These are phyloP conservation scores for Corymbia maculata DNA, from an alignment of 345 rosid species.

Conservation along the genomic window DNA sequence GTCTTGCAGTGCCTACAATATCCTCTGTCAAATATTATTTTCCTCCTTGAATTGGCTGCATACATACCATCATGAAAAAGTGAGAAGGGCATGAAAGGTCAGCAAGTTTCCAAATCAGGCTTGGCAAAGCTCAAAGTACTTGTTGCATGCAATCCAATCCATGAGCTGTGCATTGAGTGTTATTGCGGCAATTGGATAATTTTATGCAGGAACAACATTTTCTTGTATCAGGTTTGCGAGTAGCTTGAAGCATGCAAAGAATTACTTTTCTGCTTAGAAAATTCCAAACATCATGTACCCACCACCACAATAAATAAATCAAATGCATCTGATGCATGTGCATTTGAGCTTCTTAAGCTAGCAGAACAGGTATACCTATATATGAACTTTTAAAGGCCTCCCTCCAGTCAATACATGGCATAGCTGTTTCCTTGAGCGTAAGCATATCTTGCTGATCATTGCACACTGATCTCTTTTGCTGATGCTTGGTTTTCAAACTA, in stretches of 20 bases:
- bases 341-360: background rate
- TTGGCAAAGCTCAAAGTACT: background rate
- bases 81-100: background rate
- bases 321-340: background rate
- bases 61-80: background rate
- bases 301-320: background rate
- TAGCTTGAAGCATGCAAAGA: background rate
- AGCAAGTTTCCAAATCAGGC: background rate
- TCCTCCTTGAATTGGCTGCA: conserved; percentile 30
- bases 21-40: conserved; percentile 43
- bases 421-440: background rate
- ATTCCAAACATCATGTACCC: background rate
- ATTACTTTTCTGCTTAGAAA: background rate
- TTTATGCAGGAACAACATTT: background rate
- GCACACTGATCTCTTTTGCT: background rate
- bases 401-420: conserved; percentile 38
- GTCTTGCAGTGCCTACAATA: conserved; percentile 42
- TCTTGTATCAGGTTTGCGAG: background rate
- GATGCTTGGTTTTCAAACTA: conserved; percentile 1
- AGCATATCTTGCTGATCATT: background rate
- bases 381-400: conserved; percentile 42
- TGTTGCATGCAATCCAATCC: background rate
- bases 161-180: background rate
- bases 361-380: conserved; percentile 22
- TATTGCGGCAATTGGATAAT: background rate